Evolutionary conservation across 1,139 yeast genomes (phyloP), one percentile per base, ranked within the genome.

Genomic region (Geotrichum fermentans): DNA sequence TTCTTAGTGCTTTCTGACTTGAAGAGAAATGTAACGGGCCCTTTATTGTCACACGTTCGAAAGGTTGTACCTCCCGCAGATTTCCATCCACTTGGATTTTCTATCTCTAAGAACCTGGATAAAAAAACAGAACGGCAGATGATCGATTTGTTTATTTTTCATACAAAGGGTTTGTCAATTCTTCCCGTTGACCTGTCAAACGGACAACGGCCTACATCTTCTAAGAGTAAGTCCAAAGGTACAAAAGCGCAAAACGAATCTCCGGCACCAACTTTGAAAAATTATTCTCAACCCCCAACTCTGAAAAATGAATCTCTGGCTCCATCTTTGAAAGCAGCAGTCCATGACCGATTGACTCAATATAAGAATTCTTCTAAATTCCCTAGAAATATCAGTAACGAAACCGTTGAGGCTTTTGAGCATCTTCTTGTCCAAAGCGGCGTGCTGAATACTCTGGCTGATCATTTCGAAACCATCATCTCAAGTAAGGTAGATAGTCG

Each of bases 91-190:
- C 43, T 49, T 4, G 49, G 37, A n/a, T 49, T 32, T 40, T 45
- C 49, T 6, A 37, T 49, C 28, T 33, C 44, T 3, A 33, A 33
- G 28, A 43, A 34, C 24, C 40, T 43, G 26, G 41, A 45, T 8
- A 26, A 16, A 5, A 18, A 21, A 17, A 16, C 26, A 11, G 18
- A 22, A 8, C 21, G 32, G 13, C 24, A 29, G 11, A 40, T 41
- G 34, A 46, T 49, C 10, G 52, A 49, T 38, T 43, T 49, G 7
- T 49, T 43, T 36, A 41, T 41, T 22, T 49, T 44, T 18, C 52
- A 49, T 29, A 44, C 52, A 20, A 45, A 41, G 16, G 52, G 52
- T 14, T 16, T 49, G 30, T 40, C 49, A 10, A 49, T 49, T 41
- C 37, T 45, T 8, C 49, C 52, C 1, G 46, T 49, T 14, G 35